Conservation (phyloP, 257 asterid genomes). For the Solanum peruvianum region DNA sequence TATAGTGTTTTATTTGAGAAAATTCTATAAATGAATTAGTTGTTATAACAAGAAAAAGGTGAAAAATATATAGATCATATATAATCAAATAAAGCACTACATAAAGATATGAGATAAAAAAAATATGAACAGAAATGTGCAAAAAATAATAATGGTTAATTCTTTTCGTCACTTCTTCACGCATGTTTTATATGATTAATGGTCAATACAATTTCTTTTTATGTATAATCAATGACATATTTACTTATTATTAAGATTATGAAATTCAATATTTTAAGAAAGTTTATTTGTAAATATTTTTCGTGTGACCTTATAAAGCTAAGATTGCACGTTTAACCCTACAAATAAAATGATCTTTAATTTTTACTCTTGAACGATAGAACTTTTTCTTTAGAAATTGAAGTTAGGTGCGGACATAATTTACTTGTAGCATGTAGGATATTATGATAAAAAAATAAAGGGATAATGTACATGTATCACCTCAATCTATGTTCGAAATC, state of each 20-base stretch:
- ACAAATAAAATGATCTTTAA: background rate
- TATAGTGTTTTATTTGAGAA: background rate
- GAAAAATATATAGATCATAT: background rate
- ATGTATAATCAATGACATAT: background rate
- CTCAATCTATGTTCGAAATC: too few species aligned
- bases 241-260: background rate
- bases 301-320: background rate
- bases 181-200: background rate
- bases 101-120: background rate
- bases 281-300: background rate
- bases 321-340: background rate
- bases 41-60: background rate
- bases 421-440: background rate
- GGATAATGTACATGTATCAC: too few species aligned
- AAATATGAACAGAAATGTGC: background rate
- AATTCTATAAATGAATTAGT: background rate
- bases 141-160: background rate
- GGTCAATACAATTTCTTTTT: background rate
- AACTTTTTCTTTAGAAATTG: background rate
- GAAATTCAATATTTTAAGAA: background rate
- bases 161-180: background rate
- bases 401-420: background rate
- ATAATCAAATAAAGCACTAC: background rate
- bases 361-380: background rate
- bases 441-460: background rate